Percentiles rank a stretch among this genome's conserved stretches.
Conservation (phyloP, 2,329 filamentous ascomycete genomes). For the Trichophyton mentagrophytes region DNA sequence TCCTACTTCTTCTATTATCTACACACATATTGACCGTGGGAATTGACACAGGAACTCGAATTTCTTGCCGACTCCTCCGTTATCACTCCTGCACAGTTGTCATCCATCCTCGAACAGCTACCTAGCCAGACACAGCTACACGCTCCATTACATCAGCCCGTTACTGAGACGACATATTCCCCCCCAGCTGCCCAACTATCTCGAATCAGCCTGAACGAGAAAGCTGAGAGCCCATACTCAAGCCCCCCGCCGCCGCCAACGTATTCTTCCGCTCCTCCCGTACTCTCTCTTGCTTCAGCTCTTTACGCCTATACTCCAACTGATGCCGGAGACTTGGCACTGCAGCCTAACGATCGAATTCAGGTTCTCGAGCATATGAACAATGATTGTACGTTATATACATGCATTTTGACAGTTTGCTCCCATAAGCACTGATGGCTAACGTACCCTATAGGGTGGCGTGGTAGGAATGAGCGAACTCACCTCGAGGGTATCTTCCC, state of each 20-base stretch:
- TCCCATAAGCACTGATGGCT: not conserved
- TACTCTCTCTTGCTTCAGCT: conserved; percentile 63
- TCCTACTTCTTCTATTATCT: not conserved
- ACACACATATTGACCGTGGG: not conserved
- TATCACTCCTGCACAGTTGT: conserved; percentile 62
- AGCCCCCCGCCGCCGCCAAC: conserved; percentile 38
- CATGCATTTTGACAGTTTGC: not conserved
- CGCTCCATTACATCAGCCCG: conserved; percentile 17
- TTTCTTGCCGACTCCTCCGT: conserved; percentile 71
- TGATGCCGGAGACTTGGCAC: conserved; percentile 67
- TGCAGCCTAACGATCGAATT: conserved; percentile 69
- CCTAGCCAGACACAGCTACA: conserved; percentile 40
- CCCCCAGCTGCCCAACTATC: conserved; percentile 11
- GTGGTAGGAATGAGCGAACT: conserved; percentile 72
- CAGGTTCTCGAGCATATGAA: conserved; percentile 88
- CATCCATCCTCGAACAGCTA: conserved; percentile 60
- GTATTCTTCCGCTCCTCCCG: conserved; percentile 37
- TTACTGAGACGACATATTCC: conserved; percentile 10
- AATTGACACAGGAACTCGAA: conserved; percentile 66
- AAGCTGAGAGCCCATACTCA: conserved; percentile 31
- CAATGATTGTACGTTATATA: conserved; percentile 59
- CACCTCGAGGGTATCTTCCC: conserved; percentile 87
- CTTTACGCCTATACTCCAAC: conserved; percentile 71
- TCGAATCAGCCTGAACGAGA: conserved; percentile 15
- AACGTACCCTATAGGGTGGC: conserved; percentile 45